A percentile compares a stretch with the other conserved stretches of the same genome.
Evolutionary conservation across 495 filamentous ascomycete species (phyloP).

Genomic region (Penicillium diatomitis): DNA sequence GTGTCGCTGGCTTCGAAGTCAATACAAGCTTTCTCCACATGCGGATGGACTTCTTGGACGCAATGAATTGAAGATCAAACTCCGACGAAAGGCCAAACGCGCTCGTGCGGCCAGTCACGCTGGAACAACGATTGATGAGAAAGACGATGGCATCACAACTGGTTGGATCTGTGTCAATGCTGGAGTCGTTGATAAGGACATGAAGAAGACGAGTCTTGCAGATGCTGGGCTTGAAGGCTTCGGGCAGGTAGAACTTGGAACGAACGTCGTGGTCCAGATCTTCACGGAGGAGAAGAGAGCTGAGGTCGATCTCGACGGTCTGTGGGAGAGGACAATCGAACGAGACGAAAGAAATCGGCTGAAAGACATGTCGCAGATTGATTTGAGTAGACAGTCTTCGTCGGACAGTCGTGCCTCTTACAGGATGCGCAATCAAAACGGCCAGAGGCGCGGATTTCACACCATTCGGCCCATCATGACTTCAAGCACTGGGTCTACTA

Average conservation of each 20-base stretch:
- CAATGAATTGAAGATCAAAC: conserved; percentile 81
- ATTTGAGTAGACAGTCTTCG: conserved; percentile 6
- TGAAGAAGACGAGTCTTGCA: conserved; percentile 22
- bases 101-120: conserved; percentile 62
- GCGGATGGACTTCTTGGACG: conserved; percentile 85
- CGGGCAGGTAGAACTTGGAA: conserved; percentile 46
- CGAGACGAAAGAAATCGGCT: conserved; percentile 28
- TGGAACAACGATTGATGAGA: conserved; percentile 36
- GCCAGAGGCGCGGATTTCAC: conserved; percentile 14
- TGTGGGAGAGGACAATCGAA: conserved; percentile 57
- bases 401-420: conserved; percentile 8
- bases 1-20: conserved; percentile 73
- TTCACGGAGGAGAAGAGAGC: conserved; percentile 77
- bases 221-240: conserved; percentile 60
- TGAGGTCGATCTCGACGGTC: conserved; percentile 71
- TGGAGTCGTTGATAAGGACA: conserved; percentile 52
- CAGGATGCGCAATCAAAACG: conserved; percentile 10
- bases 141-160: conserved; percentile 76
- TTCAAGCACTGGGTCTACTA: background rate
- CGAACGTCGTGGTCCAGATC: conserved; percentile 78
- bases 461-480: conserved; percentile 3
- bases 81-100: conserved; percentile 68
- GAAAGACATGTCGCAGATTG: conserved; percentile 7
- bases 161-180: conserved; percentile 95
- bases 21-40: conserved; percentile 58